Evolutionary conservation across 2,329 filamentous ascomycete species (phyloP).

Genomic region (Hirsutella rhossiliensis): DNA sequence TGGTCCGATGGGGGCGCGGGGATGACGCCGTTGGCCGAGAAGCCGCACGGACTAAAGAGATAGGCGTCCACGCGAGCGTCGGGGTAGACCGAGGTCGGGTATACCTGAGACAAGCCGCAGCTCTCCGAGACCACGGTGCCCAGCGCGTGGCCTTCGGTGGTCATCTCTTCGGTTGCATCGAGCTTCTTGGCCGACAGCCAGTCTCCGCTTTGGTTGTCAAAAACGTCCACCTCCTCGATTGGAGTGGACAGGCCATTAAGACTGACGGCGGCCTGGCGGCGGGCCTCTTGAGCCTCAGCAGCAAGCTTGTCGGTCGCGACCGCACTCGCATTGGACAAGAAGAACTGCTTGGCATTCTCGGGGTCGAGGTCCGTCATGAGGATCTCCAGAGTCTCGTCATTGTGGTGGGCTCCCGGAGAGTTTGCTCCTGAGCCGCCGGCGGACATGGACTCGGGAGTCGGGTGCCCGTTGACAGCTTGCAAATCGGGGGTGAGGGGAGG

Average conservation of each 20-base stretch:
- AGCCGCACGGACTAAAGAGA: conserved; percentile 91
- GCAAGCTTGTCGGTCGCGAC: conserved; percentile 74
- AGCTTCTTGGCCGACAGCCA: conserved; percentile 41
- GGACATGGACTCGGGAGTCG: conserved; percentile 38
- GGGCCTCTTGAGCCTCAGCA: conserved; percentile 52
- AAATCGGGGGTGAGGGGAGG: conserved; percentile 68
- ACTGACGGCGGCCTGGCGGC: conserved; percentile 45
- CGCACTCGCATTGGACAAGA: conserved; percentile 64
- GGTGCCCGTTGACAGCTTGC: conserved; percentile 22
- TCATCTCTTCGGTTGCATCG: conserved; percentile 58
- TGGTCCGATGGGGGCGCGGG: conserved; percentile 50
- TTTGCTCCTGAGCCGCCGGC: conserved; percentile 29
- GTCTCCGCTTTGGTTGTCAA: conserved; percentile 53
- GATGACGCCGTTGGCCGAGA: conserved; percentile 92
- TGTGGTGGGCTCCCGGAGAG: conserved; percentile 32
- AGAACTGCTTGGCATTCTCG: conserved; percentile 60
- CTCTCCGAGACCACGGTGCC: conserved; percentile 84
- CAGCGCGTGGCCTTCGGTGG: conserved; percentile 86
- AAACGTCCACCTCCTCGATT: conserved; percentile 64
- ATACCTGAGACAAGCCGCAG: conserved; percentile 82
- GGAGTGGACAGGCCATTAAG: conserved; percentile 44
- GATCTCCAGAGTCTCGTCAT: conserved; percentile 68
- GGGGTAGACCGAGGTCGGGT: conserved; percentile 75
- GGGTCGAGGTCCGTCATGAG: conserved; percentile 61
- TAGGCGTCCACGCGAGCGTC: conserved; percentile 93